Percentiles rank a stretch among this genome's conserved stretches.
Evolutionary conservation across 177 flowering plant genomes (phyloP).

Genomic region (Vitis hybrid): DNA sequence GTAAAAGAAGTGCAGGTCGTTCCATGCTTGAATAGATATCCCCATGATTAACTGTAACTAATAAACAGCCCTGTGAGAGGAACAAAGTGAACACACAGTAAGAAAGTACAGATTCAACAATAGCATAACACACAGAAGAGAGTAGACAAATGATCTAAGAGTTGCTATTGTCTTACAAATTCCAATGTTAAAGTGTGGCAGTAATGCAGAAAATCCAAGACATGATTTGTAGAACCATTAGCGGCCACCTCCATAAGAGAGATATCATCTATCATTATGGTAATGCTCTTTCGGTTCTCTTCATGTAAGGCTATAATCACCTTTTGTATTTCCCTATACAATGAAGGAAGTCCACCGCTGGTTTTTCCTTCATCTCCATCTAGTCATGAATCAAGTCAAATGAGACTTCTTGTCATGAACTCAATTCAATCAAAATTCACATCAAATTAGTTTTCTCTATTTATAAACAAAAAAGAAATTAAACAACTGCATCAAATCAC

Average conservation of each 20-base stretch:
- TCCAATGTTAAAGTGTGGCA: conserved; percentile 76
- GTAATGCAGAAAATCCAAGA: conserved; percentile 81
- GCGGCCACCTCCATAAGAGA: conserved; percentile 86
- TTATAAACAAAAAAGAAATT: neutral
- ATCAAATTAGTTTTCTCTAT: neutral
- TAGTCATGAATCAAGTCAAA: conserved; percentile 20
- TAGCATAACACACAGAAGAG: neutral
- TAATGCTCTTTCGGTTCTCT: conserved; percentile 30
- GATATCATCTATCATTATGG: conserved; percentile 83
- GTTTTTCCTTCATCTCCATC: conserved; percentile 35
- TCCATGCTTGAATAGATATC: conserved; percentile 61
- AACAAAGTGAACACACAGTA: conserved; percentile 8
- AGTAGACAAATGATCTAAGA: neutral
- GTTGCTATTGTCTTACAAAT: conserved; percentile 44
- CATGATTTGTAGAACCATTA: conserved; percentile 52
- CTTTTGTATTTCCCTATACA: conserved; percentile 60
- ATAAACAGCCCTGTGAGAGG: conserved; percentile 56
- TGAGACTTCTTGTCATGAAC: neutral
- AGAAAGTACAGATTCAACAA: neutral
- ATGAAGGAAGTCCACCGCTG: conserved; percentile 40
- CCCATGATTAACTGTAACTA: conserved; percentile 64
- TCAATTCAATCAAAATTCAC: neutral
- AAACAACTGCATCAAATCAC: neutral
- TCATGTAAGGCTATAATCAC: conserved; percentile 31
- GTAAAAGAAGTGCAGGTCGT: conserved; percentile 40